Evolutionary conservation across 257 asterid species (phyloP), one percentile per base, ranked within the genome.

Genomic region (Petunia axillaris): DNA sequence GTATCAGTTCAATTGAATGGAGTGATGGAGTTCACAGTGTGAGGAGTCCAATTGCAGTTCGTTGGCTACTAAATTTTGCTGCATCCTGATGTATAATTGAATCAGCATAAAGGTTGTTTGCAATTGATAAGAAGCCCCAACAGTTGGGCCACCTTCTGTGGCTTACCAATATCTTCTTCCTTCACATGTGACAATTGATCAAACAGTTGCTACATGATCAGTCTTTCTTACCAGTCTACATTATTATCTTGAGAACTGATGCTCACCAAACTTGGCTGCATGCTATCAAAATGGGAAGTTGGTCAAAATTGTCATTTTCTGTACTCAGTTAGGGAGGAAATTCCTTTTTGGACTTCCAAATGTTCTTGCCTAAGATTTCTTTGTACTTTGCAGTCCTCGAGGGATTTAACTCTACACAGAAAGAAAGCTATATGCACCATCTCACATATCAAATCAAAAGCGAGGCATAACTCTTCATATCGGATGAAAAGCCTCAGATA

Each of bases 1-100:
- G n/a, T n/a, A 0, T 89, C 92, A 0, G 98, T 91, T 92, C 93
- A 6, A 83, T 96, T 10, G 98, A 87, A 67, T 96, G 99, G 99
- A 87, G 74, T 2, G 95, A 96, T 74, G 91, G 89, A 3, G 83
- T 84, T 75, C 97, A 96, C 84, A 73, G 37, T 0, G 99, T 92
- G 86, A 86, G 98, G 89, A 96, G 99, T 85, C 94, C 94, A 1
- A 78, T 92, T 35, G 96, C 92, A 1, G 98, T 85, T 73, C 70
- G 75, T 8, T 91, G 97, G 97, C 83, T 82, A n/a, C 15, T 2
- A 59, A 59, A 54, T 55, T 81, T 91, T 1, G 88, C 85, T 3
- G 94, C 53, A 64, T 86, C 93, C 15, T 67, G 54, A 43, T 8
- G 57, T 41, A 67, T 54, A 43, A 7, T 67, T 37, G 44, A 63